Conservation (phyloP, 352 stramenopile genomes). For the Elongisporangium undulatum region DNA sequence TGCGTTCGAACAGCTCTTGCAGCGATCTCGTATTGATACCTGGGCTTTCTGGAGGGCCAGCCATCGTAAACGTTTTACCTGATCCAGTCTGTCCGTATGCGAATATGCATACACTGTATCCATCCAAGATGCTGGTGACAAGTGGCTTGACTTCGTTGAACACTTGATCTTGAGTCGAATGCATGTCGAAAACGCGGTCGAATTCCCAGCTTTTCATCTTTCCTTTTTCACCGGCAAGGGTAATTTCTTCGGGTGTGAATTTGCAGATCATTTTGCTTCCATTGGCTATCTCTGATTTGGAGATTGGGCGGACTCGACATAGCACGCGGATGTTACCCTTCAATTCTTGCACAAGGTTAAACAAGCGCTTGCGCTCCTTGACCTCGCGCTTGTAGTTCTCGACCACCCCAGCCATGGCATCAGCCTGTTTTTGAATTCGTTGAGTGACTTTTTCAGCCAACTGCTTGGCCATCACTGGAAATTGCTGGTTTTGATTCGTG, state of each 20-base stretch:
- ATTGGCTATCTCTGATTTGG: conserved; percentile 61
- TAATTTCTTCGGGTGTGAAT: conserved; percentile 79
- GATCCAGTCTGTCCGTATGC: conserved; percentile 86
- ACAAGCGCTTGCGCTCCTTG: conserved; percentile 89
- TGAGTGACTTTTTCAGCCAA: conserved; percentile 67
- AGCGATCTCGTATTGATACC: conserved; percentile 86
- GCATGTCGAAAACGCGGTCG: conserved; percentile 79
- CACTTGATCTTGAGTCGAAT: conserved; percentile 70
- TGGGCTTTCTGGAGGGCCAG: conserved; percentile 54
- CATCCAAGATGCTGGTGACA: conserved; percentile 82
- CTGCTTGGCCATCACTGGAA: conserved; percentile 59
- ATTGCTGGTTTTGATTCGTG: conserved; percentile 41
- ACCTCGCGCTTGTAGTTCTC: conserved; percentile 89
- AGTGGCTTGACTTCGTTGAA: conserved; percentile 75
- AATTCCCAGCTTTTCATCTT: conserved; percentile 87
- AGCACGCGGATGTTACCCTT: conserved; percentile 98
- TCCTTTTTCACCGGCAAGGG: conserved; percentile 72
- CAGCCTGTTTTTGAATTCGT: conserved; percentile 65
- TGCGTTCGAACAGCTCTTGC: conserved; percentile 78
- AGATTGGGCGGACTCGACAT: conserved; percentile 93
- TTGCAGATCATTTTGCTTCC: conserved; percentile 83
- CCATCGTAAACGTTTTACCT: conserved; percentile 88
- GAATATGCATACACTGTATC: conserved; percentile 90
- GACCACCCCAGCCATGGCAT: conserved; percentile 80
- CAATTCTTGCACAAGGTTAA: conserved; percentile 95